A percentile compares a stretch with the other conserved stretches of the same genome.
Evolutionary conservation across 345 rosid genomes (phyloP).

Genomic region (Adansonia digitata): DNA sequence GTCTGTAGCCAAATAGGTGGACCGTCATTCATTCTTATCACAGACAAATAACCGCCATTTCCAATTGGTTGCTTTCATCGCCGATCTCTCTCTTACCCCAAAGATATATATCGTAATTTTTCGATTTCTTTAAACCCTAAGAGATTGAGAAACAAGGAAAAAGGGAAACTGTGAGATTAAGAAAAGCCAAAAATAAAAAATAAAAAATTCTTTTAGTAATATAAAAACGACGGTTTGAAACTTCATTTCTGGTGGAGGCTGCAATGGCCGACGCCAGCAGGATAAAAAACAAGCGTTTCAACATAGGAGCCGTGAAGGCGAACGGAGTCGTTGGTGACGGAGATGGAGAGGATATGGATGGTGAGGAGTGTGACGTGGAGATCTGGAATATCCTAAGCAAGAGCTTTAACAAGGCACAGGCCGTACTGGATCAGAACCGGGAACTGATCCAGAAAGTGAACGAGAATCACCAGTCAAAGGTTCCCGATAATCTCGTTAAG

Average conservation of each 20-base stretch:
- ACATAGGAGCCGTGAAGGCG: neutral
- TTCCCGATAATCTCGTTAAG: constrained; percentile 49
- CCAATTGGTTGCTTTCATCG: neutral
- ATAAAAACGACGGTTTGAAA: neutral
- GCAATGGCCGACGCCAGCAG: constrained; percentile 5
- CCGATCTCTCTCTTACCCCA: neutral
- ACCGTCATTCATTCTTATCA: neutral
- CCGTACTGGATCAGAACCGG: constrained; percentile 58
- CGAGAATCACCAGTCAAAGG: constrained; percentile 58
- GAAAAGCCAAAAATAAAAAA: too few species aligned
- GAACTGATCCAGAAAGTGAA: constrained; percentile 60
- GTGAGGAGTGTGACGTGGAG: constrained; percentile 34
- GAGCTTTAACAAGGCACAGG: constrained; percentile 45
- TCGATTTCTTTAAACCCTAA: neutral
- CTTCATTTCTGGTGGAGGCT: constrained; percentile 5
- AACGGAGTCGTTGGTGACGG: neutral
- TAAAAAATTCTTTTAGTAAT: neutral
- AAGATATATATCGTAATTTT: neutral
- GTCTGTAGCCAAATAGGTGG: neutral
- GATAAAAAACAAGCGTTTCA: neutral
- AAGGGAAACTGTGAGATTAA: neutral
- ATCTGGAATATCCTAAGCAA: constrained; percentile 43
- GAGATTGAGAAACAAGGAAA: neutral
- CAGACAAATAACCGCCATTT: neutral
- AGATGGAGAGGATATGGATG: constrained; percentile 8